Base-by-base conservation (phyloP, 2,329 filamentous ascomycete species). In the Ophiostoma quercus region DNA sequence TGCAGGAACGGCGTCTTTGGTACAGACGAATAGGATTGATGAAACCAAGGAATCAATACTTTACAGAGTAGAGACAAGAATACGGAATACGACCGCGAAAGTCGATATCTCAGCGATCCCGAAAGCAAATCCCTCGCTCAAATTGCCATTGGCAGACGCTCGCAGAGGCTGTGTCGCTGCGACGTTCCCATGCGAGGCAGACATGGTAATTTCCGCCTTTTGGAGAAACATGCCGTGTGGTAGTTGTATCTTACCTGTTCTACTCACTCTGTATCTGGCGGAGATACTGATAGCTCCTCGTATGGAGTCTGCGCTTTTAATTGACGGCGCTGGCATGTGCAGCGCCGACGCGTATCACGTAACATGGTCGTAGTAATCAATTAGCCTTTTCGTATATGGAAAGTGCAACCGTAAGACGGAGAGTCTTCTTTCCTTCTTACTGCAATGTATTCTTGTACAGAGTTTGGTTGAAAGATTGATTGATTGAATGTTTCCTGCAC, bases 381-480 rank as follows among this genome's bases (percentile, higher is more conserved):
- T 22, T 57, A 12, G n/a, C 51, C 12, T 57, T 54, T 25, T 57
- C 60, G 6, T 37, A 63, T 22, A 37, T 19, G 60, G 32, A 63
- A 63, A 63, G 60, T 66, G 34, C 34, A 66, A 41, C 22, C 37
- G 60, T 70, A 70, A 70, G 69, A 70, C 69, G 69, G 69, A 70
- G 51, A 32, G 67, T 68, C 60, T 70, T 68, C 60, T 51, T 54
- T 47, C 69, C 69, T 62, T 65, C 51, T 16, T 41, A 22, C 9
- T 65, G 6, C 25, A 22, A 3, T 6, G 57, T 41, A 41, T 29
- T 29, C 25, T 29, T 29, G 25, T 29, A 29, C 25, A 29, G 25
- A 29, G 25, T 29, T 29, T 29, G 25, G 25, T 29, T 29, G 25
- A 29, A 29, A 29, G 25, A 29, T 29, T 29, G 25, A 29, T 29